Base-by-base conservation (phyloP, 1,284 basidiomycete genomes). In the Heterobasidion annosum region DNA sequence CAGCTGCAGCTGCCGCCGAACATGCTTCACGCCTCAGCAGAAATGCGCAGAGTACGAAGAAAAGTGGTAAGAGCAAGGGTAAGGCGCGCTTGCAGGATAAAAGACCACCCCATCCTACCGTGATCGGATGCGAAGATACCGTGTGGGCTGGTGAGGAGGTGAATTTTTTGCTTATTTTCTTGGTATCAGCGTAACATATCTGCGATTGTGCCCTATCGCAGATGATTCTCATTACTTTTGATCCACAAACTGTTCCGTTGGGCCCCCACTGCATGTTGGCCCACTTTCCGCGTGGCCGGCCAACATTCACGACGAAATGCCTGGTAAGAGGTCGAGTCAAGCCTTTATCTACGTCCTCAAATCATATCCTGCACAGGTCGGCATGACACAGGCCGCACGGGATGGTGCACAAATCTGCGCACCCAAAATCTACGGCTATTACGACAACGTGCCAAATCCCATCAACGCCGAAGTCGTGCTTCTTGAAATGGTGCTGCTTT, bases 201-300 rank as follows among this genome's bases (percentile, higher is more conserved):
- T 18, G 12, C 37, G 13, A 32, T 46, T 3, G 19, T 12, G n/a
- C 42, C 19, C 15, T 46, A 33, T 16, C 46, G 34, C 55, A 65
- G 64, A 64, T 65, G 64, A 58, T 65, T 25, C 33, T 61, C 45
- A 58, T 65, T 34, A 58, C 55, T 2, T 62, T 64, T 44, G 57
- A 64, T 42, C 63, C 59, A 15, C 37, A 51, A 35, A 58, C 61
- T 32, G 58, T 64, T 10, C 62, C 62, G 3, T 50, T 61, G 34
- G 59, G 62, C 9, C 64, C 63, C 32, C 54, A 60, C 42, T 55
- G 34, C 15, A 59, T 64, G 57, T 48, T 64, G 16, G 63, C 64
- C 2, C 58, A 65, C 50, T 64, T 64, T 48, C 64, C 63, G 16
- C 54, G 50, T 4, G 62, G 62, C 18, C 61, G 63, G 19, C 54